Evolutionary conservation across 805 yeast species (phyloP).

Genomic region (Pichia exigua): DNA sequence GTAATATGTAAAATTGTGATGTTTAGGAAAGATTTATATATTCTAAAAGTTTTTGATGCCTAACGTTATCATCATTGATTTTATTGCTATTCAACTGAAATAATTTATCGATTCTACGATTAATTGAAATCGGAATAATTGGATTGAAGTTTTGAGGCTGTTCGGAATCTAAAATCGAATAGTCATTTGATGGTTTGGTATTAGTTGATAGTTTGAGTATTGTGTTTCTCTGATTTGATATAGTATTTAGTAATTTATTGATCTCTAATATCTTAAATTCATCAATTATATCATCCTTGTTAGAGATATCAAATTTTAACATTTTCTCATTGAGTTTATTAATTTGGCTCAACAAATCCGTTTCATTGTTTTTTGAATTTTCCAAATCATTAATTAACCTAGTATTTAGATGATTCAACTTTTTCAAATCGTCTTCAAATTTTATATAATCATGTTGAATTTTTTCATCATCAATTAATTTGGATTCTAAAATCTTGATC

Average conservation of each 20-base stretch:
- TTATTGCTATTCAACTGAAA: too few species aligned
- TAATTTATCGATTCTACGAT: neutral
- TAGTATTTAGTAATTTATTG: conserved; percentile 6
- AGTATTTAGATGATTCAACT: too few species aligned
- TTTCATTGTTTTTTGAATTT: neutral
- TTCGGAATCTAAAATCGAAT: neutral
- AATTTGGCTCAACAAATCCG: neutral
- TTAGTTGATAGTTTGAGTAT: conserved; percentile 3
- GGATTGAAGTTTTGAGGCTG: neutral
- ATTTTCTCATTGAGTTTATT: neutral
- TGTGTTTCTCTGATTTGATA: conserved; percentile 9
- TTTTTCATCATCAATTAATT: neutral
- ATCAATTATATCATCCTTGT: neutral
- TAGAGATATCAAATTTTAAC: conserved; percentile 4
- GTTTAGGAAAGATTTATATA: neutral
- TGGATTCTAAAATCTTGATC: neutral
- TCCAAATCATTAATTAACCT: neutral
- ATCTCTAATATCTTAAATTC: conserved; percentile 7
- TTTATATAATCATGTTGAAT: neutral
- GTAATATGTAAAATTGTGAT: too few species aligned
- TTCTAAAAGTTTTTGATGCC: neutral
- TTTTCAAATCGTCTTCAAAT: neutral
- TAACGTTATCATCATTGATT: neutral
- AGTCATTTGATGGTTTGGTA: neutral
- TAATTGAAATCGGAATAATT: neutral